These are phyloP conservation scores for Fusarium pseudoanthophilum DNA, from an alignment of 2,329 filamentous ascomycete genomes.

Conservation along the genomic window DNA sequence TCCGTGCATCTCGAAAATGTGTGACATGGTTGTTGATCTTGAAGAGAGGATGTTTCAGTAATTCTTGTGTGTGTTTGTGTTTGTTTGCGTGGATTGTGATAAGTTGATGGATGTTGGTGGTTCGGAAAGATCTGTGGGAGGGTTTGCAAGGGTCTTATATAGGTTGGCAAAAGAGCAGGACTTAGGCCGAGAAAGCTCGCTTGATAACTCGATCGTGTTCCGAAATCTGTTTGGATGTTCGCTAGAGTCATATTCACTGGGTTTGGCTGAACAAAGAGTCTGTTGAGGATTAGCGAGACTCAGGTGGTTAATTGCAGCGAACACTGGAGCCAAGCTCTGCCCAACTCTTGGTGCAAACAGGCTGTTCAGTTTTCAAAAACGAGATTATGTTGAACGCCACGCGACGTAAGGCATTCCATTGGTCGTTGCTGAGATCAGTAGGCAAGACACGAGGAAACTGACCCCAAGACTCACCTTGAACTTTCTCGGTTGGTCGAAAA, in stretches of 20 bases:
- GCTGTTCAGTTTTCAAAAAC: not conserved
- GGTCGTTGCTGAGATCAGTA: accelerated
- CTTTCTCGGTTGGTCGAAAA: accelerated
- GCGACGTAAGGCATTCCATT: not conserved
- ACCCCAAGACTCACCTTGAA: accelerated
- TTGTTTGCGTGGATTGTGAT: not conserved
- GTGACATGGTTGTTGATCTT: not conserved
- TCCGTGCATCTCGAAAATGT: not conserved
- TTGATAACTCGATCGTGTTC: not conserved
- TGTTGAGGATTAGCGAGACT: too few relatives aligned
- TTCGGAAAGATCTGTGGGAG: not conserved
- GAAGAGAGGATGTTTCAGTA: not conserved
- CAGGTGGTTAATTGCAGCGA: accelerated
- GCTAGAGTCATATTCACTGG: not conserved
- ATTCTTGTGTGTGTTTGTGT: not conserved
- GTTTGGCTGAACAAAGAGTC: not conserved
- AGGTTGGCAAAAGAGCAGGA: not conserved
- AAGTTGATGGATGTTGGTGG: too few relatives aligned
- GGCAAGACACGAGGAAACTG: accelerated
- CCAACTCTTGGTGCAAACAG: accelerated
- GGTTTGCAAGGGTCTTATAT: not conserved
- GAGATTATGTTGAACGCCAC: accelerated
- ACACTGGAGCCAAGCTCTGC: not conserved
- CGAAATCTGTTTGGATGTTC: not conserved
- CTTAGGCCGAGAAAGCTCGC: not conserved